Evolutionary conservation across 768 basidiomycete genomes (phyloP), one percentile per base, ranked within the genome.

Genomic region (Termitomyces eurrhizus): DNA sequence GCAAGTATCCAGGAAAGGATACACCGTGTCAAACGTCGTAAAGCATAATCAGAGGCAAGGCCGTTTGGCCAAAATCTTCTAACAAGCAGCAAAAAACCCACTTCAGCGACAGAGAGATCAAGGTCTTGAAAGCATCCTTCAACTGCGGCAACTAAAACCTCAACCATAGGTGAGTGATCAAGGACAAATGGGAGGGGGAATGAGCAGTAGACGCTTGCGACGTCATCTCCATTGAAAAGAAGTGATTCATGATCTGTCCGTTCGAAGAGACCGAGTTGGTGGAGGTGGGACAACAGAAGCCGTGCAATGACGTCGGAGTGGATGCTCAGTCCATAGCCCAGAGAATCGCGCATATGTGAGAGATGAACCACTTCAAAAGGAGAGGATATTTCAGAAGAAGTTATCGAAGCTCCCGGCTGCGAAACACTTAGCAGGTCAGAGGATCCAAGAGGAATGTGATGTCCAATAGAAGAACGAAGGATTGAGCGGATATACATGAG

Each of bases 11-110:
- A 94, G 18, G 72, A 73, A 7, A 92, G 63, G 1, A 92, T 75
- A 18, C 77, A 76, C 54, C 78, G 77, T 9, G 84, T 78, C 33
- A 93, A 75, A 50, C 90, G 76, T 56, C 79, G 81, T 52, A 88
- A 70, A 2, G 85, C 86, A 69, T 92, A 91, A 39, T 87, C 84
- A 14, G 92, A 88, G 45, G 84, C 79, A 70, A 92, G 77, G 16
- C 86, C 81, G 63, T 83, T 88, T 0, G 92, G 91, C 86, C 87
- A 92, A 62, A 90, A 83, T 65, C 85, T 80, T 57, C 85, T 80
- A 6, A 77, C 75, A n/a, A 94, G 75, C 16, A 93, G 74, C 8
- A 91, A 70, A 58, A 93, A 81, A 2, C 87, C 92, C 41, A 80
- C 76, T 71, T 94, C 92, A 65, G 92, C 90, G 32, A 86, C 77